phyloP scores from a whole-genome alignment of 2,329 filamentous ascomycete genomes.

The Cladosporium sp. region DNA sequence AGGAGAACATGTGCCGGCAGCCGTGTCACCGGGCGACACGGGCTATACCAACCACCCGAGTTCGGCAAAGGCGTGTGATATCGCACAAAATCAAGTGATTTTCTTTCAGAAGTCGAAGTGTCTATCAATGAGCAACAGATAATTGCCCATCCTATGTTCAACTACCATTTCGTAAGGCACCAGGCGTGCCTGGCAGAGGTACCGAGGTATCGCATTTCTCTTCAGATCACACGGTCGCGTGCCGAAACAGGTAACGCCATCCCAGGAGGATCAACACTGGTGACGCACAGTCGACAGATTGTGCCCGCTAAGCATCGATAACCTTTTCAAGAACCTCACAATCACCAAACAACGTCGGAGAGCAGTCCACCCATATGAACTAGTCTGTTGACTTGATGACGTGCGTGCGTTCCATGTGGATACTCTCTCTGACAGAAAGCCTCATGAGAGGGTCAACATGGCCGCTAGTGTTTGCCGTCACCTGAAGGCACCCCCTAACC shows the following conservation, averaged over 20 bases:
- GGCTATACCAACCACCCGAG: neutral
- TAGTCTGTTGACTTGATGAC: neutral
- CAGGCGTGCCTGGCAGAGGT: neutral
- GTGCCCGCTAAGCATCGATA: constrained; percentile 12
- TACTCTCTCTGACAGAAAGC: neutral
- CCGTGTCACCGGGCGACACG: neutral
- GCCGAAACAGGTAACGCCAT: constrained; percentile 4
- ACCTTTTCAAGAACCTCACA: constrained; percentile 13
- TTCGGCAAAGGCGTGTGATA: neutral
- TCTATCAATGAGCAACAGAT: neutral
- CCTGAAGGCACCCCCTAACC: neutral
- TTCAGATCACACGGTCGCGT: neutral
- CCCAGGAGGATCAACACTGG: neutral
- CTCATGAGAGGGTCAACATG: constrained; percentile 3
- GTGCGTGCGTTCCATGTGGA: constrained; percentile 1
- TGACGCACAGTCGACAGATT: constrained; percentile 7
- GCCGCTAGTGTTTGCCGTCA: constrained; percentile 6
- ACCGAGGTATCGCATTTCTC: neutral
- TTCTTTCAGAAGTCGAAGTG: too few species aligned
- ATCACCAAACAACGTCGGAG: constrained; percentile 7
- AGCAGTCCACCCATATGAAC: neutral
- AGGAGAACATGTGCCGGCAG: neutral
- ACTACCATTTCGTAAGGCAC: neutral
- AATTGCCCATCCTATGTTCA: neutral
- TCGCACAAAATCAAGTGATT: neutral